A percentile compares a stretch with the other conserved stretches of the same genome.
Evolutionary conservation across 805 yeast species (phyloP).

Genomic region (Wickerhamomyces xylosicus): DNA sequence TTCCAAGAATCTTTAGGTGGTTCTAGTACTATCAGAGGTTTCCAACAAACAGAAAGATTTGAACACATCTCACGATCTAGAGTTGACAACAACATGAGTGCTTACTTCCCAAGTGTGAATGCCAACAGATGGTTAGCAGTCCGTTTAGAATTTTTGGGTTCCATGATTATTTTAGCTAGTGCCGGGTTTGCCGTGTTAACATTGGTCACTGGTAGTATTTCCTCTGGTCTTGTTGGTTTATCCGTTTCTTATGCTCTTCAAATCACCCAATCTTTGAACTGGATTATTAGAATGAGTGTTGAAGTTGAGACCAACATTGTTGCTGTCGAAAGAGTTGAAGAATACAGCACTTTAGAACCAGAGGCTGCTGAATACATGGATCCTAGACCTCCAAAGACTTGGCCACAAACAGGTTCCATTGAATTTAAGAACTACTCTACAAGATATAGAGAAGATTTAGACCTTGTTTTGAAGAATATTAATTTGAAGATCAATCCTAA

Average conservation of each 20-base stretch:
- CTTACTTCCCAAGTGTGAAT: slow-evolving; percentile 83
- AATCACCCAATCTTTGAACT: slow-evolving; percentile 85
- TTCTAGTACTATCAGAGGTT: slow-evolving; percentile 67
- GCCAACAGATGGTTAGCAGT: slow-evolving; percentile 98
- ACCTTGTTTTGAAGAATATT: slow-evolving; percentile 64
- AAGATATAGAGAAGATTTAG: slow-evolving; percentile 73
- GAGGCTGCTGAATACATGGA: slow-evolving; percentile 76
- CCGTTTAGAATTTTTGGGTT: slow-evolving; percentile 84
- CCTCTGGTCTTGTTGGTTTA: slow-evolving; percentile 91
- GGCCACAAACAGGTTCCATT: slow-evolving; percentile 71
- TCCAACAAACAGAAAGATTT: slow-evolving; percentile 55
- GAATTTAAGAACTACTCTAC: slow-evolving; percentile 69
- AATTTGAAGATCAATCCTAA: slow-evolving; percentile 51
- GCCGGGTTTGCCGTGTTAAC: slow-evolving; percentile 63
- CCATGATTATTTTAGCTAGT: slow-evolving; percentile 77
- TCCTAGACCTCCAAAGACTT: slow-evolving; percentile 53
- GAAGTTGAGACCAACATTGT: slow-evolving; percentile 97
- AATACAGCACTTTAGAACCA: slow-evolving; percentile 66
- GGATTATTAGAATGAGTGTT: slow-evolving; percentile 98
- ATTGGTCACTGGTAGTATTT: slow-evolving; percentile 54
- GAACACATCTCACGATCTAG: slow-evolving; percentile 52
- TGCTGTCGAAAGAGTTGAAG: slow-evolving; percentile 89
- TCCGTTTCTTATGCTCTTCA: slow-evolving; percentile 90
- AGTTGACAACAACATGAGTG: slow-evolving; percentile 82
- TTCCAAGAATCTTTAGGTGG: slow-evolving; percentile 78